phyloP scores from a whole-genome alignment of 176 grass and related monocot genomes.

The Ensete ventricosum region DNA sequence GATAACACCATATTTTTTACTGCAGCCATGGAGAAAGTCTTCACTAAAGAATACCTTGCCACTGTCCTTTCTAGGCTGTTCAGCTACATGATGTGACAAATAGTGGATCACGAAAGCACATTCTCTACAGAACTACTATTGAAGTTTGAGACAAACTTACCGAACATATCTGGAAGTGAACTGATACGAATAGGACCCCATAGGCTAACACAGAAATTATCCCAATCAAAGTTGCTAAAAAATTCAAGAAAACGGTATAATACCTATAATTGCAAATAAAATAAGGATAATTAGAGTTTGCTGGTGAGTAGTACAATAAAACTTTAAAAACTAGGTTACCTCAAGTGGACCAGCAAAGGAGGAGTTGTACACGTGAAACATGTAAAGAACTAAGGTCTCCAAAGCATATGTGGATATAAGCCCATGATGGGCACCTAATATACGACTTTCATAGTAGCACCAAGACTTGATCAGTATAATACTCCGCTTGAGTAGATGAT shows the following conservation, averaged over 20 bases:
- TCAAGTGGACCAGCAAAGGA: constrained; percentile 82
- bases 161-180: constrained; percentile 78
- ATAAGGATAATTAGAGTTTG: constrained; percentile 20
- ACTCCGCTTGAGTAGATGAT: constrained; percentile 93
- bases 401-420: constrained; percentile 96
- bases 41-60: constrained; percentile 52
- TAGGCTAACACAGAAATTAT: constrained; percentile 79
- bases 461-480: constrained; percentile 95
- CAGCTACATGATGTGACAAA: constrained; percentile 43
- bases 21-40: constrained; percentile 56
- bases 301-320: constrained; percentile 8
- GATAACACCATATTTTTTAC: constrained; percentile 31
- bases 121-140: not conserved
- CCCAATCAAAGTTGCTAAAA: constrained; percentile 96
- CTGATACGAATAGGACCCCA: constrained; percentile 79
- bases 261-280: constrained; percentile 44
- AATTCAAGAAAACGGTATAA: constrained; percentile 90
- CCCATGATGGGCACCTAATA: constrained; percentile 96
- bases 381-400: constrained; percentile 93
- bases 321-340: constrained; percentile 37
- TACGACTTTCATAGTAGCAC: constrained; percentile 95
- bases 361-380: constrained; percentile 87
- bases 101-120: constrained; percentile 18
- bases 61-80: constrained; percentile 52
- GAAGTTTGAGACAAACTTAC: constrained; percentile 30